Conservation (phyloP, 352 stramenopile genomes). For the Phytophthora cactorum region DNA sequence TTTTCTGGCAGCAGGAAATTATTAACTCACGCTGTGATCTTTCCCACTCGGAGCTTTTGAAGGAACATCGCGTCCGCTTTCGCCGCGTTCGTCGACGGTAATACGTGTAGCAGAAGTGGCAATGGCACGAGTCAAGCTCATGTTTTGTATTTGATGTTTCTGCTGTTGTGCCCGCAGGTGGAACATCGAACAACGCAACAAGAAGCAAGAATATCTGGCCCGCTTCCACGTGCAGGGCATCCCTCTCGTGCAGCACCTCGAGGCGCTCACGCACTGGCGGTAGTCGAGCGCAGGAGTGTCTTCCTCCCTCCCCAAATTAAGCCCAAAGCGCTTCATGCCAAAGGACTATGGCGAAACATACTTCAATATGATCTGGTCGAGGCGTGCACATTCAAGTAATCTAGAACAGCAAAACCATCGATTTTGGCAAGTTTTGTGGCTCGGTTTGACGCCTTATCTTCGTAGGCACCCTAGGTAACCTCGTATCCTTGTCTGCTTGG, state of each 20-base stretch:
- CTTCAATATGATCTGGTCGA: constrained; percentile 6
- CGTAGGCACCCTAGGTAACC: no score
- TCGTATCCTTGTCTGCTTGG: not conserved
- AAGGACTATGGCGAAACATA: constrained; percentile 9
- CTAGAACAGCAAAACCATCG: constrained; percentile 9
- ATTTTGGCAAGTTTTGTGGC: constrained; percentile 4
- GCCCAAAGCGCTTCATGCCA: not conserved
- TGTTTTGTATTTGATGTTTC: not conserved
- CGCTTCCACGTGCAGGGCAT: constrained; percentile 72
- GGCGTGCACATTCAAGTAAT: constrained; percentile 5
- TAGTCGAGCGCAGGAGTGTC: constrained; percentile 19
- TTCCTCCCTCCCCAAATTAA: not conserved
- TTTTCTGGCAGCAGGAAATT: constrained; percentile 48
- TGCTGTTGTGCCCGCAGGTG: constrained; percentile 40
- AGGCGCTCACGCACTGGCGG: constrained; percentile 45
- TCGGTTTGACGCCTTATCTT: not conserved
- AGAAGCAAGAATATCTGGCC: constrained; percentile 58
- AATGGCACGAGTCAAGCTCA: not conserved
- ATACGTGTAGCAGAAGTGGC: not conserved
- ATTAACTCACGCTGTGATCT: constrained; percentile 73
- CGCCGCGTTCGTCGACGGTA: constrained; percentile 62
- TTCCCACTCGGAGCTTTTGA: constrained; percentile 63
- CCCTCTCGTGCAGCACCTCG: constrained; percentile 67
- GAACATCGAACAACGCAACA: constrained; percentile 55
- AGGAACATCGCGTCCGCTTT: constrained; percentile 71